A percentile compares a stretch with the other conserved stretches of the same genome.
These are phyloP conservation scores for Lycium barbarum DNA, from an alignment of 257 asterid species.

Conservation along the genomic window DNA sequence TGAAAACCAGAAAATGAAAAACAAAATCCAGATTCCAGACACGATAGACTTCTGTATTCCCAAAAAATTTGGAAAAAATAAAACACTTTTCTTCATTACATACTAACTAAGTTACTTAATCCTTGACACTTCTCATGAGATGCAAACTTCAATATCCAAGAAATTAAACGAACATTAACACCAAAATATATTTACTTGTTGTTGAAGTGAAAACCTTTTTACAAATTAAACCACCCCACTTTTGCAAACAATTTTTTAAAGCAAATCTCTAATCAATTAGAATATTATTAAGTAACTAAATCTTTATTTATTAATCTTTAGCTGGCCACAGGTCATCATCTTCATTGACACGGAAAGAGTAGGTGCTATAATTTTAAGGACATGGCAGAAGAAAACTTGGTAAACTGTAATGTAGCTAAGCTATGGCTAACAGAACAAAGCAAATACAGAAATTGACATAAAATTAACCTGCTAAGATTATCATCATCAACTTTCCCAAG, in stretches of 20 bases:
- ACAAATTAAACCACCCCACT: neutral
- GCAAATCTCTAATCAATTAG: neutral
- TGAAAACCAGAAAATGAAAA: no score
- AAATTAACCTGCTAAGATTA: conserved; percentile 78
- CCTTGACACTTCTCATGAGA: conserved; percentile 7
- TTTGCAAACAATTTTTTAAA: neutral
- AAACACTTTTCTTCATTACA: no score
- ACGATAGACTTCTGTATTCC: no score
- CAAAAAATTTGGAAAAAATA: no score
- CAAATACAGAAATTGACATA: conserved; percentile 24
- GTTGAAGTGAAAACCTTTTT: neutral
- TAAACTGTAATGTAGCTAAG: neutral
- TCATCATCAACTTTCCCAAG: conserved; percentile 73
- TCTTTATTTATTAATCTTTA: neutral
- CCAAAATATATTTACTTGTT: conserved; percentile 2
- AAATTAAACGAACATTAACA: neutral
- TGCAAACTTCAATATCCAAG: neutral
- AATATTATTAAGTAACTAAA: neutral
- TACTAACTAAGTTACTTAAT: neutral
- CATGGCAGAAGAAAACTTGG: conserved; percentile 4
- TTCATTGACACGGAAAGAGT: neutral
- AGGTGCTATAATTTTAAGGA: neutral
- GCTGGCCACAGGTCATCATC: neutral
- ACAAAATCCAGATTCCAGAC: no score
- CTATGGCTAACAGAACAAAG: conserved; percentile 15